Percentiles rank a stretch among this genome's conserved stretches.
Conservation (phyloP, 768 basidiomycete genomes). For the Tylopilus sp. region DNA sequence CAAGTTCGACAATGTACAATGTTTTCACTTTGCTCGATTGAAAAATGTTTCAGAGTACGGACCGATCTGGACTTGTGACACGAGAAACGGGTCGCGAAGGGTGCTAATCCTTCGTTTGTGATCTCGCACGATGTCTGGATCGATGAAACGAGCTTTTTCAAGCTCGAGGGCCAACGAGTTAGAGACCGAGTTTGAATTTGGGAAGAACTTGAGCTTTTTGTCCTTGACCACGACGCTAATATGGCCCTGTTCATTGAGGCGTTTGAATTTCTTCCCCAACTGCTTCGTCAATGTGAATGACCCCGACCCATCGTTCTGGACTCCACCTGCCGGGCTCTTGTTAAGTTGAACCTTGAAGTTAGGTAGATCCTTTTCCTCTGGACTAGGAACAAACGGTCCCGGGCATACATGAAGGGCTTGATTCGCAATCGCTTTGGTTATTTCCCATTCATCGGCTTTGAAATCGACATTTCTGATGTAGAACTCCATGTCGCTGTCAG, state of each 20-base stretch:
- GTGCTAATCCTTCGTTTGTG: constrained; percentile 41
- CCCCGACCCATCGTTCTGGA: constrained; percentile 55
- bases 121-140: constrained; percentile 52
- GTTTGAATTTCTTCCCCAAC: constrained; percentile 46
- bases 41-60: constrained; percentile 22
- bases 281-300: constrained; percentile 26
- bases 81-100: constrained; percentile 47
- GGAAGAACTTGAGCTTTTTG: constrained; percentile 37
- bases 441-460: constrained; percentile 48
- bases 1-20: too few species aligned
- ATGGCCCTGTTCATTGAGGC: constrained; percentile 36
- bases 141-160: constrained; percentile 51
- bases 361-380: constrained; percentile 29
- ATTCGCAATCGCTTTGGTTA: constrained; percentile 51
- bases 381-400: constrained; percentile 23
- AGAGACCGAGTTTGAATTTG: constrained; percentile 4
- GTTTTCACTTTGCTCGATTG: background rate
- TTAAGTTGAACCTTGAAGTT: constrained; percentile 66
- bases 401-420: constrained; percentile 47
- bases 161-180: constrained; percentile 34
- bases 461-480: constrained; percentile 30
- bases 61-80: constrained; percentile 68
- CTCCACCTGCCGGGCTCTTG: constrained; percentile 43
- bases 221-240: constrained; percentile 39
- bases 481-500: constrained; percentile 38